Evolutionary conservation across 2,329 filamentous ascomycete genomes (phyloP).

Genomic region (Fusarium cyanostomum): DNA sequence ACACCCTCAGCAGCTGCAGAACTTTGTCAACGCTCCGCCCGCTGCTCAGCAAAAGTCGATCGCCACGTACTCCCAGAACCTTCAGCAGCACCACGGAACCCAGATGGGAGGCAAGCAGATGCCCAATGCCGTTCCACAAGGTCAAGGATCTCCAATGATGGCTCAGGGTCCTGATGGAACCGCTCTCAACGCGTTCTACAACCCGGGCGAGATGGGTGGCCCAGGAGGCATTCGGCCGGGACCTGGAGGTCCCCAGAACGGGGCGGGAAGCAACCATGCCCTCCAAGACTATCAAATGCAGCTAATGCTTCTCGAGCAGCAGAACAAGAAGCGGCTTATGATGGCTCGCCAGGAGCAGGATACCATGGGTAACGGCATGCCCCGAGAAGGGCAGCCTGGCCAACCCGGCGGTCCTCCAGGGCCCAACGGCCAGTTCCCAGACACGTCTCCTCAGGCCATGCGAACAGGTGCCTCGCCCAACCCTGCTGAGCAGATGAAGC

Average conservation of each 20-base stretch:
- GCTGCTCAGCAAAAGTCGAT: slow-evolving; percentile 82
- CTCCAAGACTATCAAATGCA: slow-evolving; percentile 92
- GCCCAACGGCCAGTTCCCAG: slow-evolving; percentile 72
- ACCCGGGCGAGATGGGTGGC: slow-evolving; percentile 67
- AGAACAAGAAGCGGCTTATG: slow-evolving; percentile 86
- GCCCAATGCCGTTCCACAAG: slow-evolving; percentile 76
- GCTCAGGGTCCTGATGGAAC: slow-evolving; percentile 73
- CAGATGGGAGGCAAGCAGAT: slow-evolving; percentile 85
- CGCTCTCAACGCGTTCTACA: slow-evolving; percentile 68
- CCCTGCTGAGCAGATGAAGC: slow-evolving; percentile 81
- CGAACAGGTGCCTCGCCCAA: slow-evolving; percentile 79
- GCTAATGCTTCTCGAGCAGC: slow-evolving; percentile 85
- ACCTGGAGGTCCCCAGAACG: slow-evolving; percentile 58
- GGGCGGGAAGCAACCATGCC: slow-evolving; percentile 75
- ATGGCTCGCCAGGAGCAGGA: slow-evolving; percentile 87
- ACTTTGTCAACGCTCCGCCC: slow-evolving; percentile 64
- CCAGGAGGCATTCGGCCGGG: slow-evolving; percentile 67
- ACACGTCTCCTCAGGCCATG: slow-evolving; percentile 74
- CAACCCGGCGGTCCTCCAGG: slow-evolving; percentile 64
- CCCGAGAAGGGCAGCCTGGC: slow-evolving; percentile 61
- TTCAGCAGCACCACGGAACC: slow-evolving; percentile 82
- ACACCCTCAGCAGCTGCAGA: slow-evolving; percentile 79
- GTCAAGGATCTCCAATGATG: slow-evolving; percentile 87
- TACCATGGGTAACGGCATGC: slow-evolving; percentile 57
- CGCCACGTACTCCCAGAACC: slow-evolving; percentile 84